Evolutionary conservation across 2,329 filamentous ascomycete species (phyloP).

Genomic region (Aspergillus quadrilineatus): DNA sequence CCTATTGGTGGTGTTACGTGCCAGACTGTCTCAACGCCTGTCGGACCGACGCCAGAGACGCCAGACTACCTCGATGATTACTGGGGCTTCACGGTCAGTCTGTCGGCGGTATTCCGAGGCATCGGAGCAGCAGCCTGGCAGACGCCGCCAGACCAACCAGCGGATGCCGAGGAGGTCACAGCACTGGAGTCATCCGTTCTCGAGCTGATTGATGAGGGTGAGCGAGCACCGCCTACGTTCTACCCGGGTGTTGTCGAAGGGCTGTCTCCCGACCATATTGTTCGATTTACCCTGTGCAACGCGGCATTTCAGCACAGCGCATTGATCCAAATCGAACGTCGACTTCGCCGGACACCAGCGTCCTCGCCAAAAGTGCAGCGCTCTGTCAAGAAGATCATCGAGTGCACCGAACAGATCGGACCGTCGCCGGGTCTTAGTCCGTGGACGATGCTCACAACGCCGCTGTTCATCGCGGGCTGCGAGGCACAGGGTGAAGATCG

Average conservation of each 20-base stretch:
- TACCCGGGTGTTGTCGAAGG: slow-evolving; percentile 38
- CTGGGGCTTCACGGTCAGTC: slow-evolving; percentile 43
- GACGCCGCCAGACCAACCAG: slow-evolving; percentile 21
- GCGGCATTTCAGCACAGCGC: slow-evolving; percentile 46
- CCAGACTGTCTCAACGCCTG: slow-evolving; percentile 16
- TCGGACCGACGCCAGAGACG: slow-evolving; percentile 12
- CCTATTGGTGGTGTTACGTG: slow-evolving; percentile 31
- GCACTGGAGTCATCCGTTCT: slow-evolving; percentile 36
- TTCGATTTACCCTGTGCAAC: slow-evolving; percentile 42
- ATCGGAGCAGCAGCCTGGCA: slow-evolving; percentile 41
- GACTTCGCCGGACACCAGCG: slow-evolving; percentile 34
- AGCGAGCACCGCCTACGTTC: slow-evolving; percentile 31
- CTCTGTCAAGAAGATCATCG: slow-evolving; percentile 41
- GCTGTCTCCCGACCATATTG: slow-evolving; percentile 32
- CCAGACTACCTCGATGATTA: slow-evolving; percentile 45
- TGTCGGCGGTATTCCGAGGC: slow-evolving; percentile 39
- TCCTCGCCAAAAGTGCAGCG: slow-evolving; percentile 33
- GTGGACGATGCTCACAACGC: slow-evolving; percentile 45
- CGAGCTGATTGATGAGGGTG: slow-evolving; percentile 34
- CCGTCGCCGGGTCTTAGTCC: slow-evolving; percentile 42
- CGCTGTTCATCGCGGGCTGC: slow-evolving; percentile 45
- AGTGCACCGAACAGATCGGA: slow-evolving; percentile 39
- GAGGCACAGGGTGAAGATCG: slow-evolving; percentile 41
- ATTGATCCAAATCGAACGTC: slow-evolving; percentile 44
- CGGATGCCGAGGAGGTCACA: slow-evolving; percentile 22